These are phyloP conservation scores for Komagataella ulmi DNA, from an alignment of 805 yeast species.

Conservation along the genomic window DNA sequence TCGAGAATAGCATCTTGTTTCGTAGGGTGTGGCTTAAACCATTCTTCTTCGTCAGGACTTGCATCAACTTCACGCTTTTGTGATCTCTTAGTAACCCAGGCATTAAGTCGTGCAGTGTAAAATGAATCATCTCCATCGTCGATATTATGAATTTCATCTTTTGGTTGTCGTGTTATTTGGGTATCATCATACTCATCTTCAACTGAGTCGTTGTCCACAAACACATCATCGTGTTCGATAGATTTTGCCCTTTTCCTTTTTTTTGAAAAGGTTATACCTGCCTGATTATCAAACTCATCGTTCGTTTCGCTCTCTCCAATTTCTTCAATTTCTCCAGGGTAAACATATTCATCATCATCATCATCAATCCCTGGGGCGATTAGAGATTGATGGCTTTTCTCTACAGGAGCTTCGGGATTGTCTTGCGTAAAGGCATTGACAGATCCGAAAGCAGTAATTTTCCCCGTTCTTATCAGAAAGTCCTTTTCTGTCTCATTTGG, in stretches of 20 bases:
- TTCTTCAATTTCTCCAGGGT: conserved; percentile 9
- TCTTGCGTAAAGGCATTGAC: conserved; percentile 38
- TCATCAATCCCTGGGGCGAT: conserved; percentile 35
- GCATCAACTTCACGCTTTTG: conserved; percentile 22
- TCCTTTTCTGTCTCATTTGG: conserved; percentile 76
- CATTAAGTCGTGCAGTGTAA: conserved; percentile 44
- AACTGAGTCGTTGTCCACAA: conserved; percentile 4
- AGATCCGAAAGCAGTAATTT: conserved; percentile 86
- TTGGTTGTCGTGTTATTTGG: not conserved
- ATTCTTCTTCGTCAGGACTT: conserved; percentile 31
- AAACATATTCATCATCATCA: conserved; percentile 9
- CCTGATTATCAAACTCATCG: conserved; percentile 2
- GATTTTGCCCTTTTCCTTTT: not conserved
- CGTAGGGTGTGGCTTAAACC: conserved; percentile 67
- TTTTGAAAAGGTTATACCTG: not conserved
- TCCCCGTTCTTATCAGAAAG: conserved; percentile 75
- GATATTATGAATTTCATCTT: conserved; percentile 24
- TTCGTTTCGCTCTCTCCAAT: conserved; percentile 10
- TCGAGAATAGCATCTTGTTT: conserved; percentile 65
- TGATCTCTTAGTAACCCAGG: conserved; percentile 48
- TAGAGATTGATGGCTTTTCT: conserved; percentile 27
- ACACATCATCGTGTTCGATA: not conserved
- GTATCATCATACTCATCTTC: not conserved
- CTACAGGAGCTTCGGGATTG: conserved; percentile 16
- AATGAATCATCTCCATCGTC: conserved; percentile 76